Conservation (phyloP, 441 rosid species). For the Cnidoscolus chayamansa region DNA sequence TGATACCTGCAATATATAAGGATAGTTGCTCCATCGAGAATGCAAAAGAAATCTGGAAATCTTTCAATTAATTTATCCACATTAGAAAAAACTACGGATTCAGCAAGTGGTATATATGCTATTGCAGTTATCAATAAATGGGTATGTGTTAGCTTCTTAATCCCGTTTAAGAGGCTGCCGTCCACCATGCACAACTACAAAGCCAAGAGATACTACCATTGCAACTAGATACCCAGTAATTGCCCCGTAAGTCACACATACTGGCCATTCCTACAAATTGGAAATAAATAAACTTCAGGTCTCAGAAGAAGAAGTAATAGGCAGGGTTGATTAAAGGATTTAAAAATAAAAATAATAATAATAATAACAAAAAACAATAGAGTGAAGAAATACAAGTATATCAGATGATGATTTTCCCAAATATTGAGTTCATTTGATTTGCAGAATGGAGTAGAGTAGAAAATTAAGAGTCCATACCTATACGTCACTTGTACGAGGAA, state of each 20-base stretch:
- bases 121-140: not conserved
- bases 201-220: conserved; percentile 41
- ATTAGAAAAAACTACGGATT: not conserved
- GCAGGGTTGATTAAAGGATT: not conserved
- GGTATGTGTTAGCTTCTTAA: conserved; percentile 2
- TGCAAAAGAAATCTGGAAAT: not conserved
- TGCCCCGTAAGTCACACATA: conserved; percentile 79
- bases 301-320: not conserved
- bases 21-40: not conserved
- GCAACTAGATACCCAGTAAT: conserved; percentile 54
- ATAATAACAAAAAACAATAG: not conserved
- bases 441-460: no score
- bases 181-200: conserved; percentile 29
- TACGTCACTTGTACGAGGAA: no score
- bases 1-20: not conserved
- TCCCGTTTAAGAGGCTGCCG: conserved; percentile 36
- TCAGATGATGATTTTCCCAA: not conserved
- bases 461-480: no score
- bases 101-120: not conserved
- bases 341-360: not conserved
- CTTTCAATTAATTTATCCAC: not conserved
- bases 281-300: conserved; percentile 15
- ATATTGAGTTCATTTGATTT: no score
- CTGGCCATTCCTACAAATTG: conserved; percentile 71
- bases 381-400: not conserved